phyloP scores from a whole-genome alignment of 352 stramenopile genomes.

The Phytophthora hybrid region DNA sequence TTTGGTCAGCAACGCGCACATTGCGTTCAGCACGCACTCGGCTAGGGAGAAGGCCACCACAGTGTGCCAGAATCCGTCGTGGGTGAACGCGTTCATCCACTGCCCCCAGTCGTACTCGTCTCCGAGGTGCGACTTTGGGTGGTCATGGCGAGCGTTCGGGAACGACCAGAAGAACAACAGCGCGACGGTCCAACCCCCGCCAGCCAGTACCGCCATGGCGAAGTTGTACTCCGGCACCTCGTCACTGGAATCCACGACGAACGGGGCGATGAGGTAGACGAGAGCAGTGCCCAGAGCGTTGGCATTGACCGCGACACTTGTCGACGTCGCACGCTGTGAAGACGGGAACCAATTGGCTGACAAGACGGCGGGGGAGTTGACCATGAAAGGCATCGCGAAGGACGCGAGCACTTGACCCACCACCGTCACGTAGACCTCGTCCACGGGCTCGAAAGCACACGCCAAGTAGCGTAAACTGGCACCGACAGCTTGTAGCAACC shows the following conservation, averaged over 20 bases:
- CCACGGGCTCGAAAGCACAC: conserved; percentile 25
- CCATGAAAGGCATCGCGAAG: conserved; percentile 81
- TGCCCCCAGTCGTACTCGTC: conserved; percentile 80
- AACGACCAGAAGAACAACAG: conserved; percentile 59
- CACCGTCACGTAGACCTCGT: conserved; percentile 51
- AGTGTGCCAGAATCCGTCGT: conserved; percentile 67
- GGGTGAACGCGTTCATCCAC: conserved; percentile 63
- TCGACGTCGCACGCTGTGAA: conserved; percentile 65
- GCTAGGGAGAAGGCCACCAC: conserved; percentile 66
- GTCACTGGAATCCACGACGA: conserved; percentile 50
- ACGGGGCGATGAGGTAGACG: conserved; percentile 62
- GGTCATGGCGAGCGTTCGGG: conserved; percentile 33
- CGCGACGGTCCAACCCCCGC: conserved; percentile 25
- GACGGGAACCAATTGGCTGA: conserved; percentile 80
- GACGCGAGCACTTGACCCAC: conserved; percentile 67
- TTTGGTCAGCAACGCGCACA: conserved; percentile 70
- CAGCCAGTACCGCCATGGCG: conserved; percentile 45
- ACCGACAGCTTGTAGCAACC: conserved; percentile 55
- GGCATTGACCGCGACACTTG: conserved; percentile 73
- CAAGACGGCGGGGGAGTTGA: conserved; percentile 75
- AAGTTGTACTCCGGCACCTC: conserved; percentile 58
- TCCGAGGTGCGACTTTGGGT: conserved; percentile 57
- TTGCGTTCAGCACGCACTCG: conserved; percentile 72
- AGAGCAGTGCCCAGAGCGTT: conserved; percentile 71
- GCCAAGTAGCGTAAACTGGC: conserved; percentile 54